Conservation (phyloP, 352 stramenopile genomes). For the Pythium dissotocum region DNA sequence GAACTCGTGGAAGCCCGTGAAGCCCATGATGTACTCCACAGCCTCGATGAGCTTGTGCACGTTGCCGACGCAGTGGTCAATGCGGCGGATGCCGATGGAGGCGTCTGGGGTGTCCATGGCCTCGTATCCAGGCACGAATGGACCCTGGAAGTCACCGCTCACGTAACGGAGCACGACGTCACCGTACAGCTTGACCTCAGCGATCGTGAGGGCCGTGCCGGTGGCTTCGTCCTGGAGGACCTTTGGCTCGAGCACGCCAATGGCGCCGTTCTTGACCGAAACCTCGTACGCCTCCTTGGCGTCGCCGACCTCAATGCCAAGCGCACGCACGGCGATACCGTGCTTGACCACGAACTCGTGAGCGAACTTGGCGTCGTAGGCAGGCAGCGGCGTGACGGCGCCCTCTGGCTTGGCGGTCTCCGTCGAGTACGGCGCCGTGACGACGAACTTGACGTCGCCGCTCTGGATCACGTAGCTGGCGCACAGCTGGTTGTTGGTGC, state of each 20-base stretch:
- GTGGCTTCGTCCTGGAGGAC: conserved; percentile 58
- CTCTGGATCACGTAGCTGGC: conserved; percentile 87
- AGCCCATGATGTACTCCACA: conserved; percentile 78
- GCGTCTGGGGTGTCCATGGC: conserved; percentile 48
- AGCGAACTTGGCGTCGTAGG: conserved; percentile 65
- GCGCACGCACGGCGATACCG: conserved; percentile 72
- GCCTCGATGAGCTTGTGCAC: conserved; percentile 88
- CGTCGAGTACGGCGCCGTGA: conserved; percentile 87
- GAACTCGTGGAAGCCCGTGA: conserved; percentile 92
- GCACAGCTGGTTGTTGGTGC: conserved; percentile 84
- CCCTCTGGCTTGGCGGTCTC: conserved; percentile 60
- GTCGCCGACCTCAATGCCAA: conserved; percentile 84
- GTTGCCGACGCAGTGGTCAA: conserved; percentile 92
- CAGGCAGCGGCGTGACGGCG: conserved; percentile 52
- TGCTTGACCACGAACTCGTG: conserved; percentile 85
- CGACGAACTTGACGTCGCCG: conserved; percentile 80
- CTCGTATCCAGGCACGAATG: conserved; percentile 83
- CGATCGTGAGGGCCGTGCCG: conserved; percentile 57
- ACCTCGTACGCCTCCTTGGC: conserved; percentile 75
- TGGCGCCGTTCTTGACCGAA: conserved; percentile 72
- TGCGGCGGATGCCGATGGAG: conserved; percentile 78
- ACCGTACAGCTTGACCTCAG: conserved; percentile 87
- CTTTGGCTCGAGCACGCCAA: conserved; percentile 56
- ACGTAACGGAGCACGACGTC: conserved; percentile 89
- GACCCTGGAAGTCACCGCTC: conserved; percentile 70